A percentile compares a stretch with the other conserved stretches of the same genome.
Evolutionary conservation across 148 eudicot species (phyloP).

Genomic region (Rheum nobile): DNA sequence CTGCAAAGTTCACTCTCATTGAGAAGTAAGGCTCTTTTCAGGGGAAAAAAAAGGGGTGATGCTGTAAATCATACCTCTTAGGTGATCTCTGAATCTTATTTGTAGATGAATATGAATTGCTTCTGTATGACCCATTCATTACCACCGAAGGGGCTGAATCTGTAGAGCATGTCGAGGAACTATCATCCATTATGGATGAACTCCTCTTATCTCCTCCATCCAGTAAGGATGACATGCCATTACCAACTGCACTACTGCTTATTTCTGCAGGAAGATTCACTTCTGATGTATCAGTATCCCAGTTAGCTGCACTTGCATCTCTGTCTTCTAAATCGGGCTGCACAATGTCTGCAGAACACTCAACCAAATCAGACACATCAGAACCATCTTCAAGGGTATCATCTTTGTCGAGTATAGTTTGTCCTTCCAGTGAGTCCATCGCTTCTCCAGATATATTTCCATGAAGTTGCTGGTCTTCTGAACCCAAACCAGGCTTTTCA

Average conservation of each 20-base stretch:
- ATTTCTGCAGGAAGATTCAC: conserved; percentile 45
- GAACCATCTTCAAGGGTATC: conserved; percentile 60
- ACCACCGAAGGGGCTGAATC: conserved; percentile 61
- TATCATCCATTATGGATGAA: conserved; percentile 52
- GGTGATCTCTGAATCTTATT: conserved; percentile 49
- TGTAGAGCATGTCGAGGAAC: conserved; percentile 81
- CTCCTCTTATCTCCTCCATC: conserved; percentile 54
- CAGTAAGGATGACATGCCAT: conserved; percentile 31
- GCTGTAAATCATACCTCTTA: conserved; percentile 27
- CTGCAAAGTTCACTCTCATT: neutral
- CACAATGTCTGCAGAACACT: conserved; percentile 35
- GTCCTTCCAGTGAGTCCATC: conserved; percentile 28
- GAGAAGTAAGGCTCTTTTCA: neutral
- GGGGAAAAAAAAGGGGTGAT: neutral
- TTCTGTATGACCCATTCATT: conserved; percentile 37
- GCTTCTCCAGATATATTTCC: conserved; percentile 21
- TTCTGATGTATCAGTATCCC: conserved; percentile 70
- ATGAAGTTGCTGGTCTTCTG: conserved; percentile 30
- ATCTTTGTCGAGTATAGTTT: conserved; percentile 36
- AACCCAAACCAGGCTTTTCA: conserved; percentile 37
- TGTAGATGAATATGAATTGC: conserved; percentile 25
- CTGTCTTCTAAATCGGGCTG: conserved; percentile 73
- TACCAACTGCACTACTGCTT: conserved; percentile 29
- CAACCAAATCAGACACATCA: conserved; percentile 70
- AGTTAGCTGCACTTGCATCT: conserved; percentile 51